phyloP scores from a whole-genome alignment of 1,284 basidiomycete species.

The Ustilago nuda region DNA sequence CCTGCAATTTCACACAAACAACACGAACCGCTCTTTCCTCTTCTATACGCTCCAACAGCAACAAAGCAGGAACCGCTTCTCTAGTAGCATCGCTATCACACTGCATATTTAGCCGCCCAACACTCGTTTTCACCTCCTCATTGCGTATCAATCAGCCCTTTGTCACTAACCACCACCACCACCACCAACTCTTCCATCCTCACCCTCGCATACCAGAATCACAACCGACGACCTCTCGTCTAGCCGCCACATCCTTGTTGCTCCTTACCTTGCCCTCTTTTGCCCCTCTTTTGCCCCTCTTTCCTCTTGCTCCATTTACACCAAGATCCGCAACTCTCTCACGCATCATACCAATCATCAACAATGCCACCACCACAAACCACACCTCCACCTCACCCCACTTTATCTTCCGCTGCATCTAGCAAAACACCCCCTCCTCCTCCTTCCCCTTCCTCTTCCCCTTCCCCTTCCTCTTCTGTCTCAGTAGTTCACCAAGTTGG shows the following conservation, averaged over 20 bases:
- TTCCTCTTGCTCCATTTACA: conserved; percentile 11
- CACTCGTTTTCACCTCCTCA: not conserved
- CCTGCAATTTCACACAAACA: not conserved
- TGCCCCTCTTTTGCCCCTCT: too few species aligned
- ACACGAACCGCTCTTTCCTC: not conserved
- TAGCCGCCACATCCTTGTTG: not conserved
- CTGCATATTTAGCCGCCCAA: not conserved
- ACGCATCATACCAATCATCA: not conserved
- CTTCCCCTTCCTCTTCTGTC: conserved; percentile 19
- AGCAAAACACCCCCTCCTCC: conserved; percentile 35
- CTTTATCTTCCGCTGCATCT: conserved; percentile 13
- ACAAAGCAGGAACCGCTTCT: not conserved
- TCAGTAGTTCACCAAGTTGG: conserved; percentile 53
- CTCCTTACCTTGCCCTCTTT: not conserved
- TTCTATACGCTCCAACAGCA: not conserved
- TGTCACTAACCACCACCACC: not conserved
- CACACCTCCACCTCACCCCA: conserved; percentile 18
- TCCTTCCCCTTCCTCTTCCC: conserved; percentile 28
- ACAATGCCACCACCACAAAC: conserved; percentile 39
- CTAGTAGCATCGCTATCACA: not conserved
- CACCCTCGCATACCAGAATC: not conserved
- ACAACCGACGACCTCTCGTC: not conserved
- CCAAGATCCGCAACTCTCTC: not conserved
- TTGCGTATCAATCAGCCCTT: not conserved
- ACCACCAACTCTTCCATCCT: not conserved